Evolutionary conservation across 2,329 filamentous ascomycete species (phyloP).

Genomic region (Pleomassaria siparia): DNA sequence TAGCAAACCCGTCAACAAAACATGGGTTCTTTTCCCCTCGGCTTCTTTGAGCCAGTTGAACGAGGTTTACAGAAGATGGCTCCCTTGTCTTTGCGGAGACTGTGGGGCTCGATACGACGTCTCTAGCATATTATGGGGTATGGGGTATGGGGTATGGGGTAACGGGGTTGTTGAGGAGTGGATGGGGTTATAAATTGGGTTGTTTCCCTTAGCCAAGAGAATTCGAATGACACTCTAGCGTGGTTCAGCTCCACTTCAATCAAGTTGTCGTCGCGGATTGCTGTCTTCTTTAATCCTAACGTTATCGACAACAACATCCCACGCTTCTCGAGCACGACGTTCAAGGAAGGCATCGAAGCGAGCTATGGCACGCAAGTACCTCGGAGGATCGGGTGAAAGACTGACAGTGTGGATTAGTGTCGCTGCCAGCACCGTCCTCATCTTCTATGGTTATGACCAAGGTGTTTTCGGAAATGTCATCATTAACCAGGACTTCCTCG

Average conservation of each 20-base stretch:
- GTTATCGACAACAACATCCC: background rate
- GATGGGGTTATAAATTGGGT: background rate
- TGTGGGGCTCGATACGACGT: background rate
- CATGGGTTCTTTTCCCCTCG: background rate
- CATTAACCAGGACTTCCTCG: conserved; percentile 33
- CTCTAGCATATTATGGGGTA: background rate
- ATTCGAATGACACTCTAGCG: background rate
- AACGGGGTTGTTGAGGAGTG: background rate
- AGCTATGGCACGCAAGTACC: conserved; percentile 50
- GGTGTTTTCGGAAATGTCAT: conserved; percentile 40
- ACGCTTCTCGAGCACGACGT: background rate
- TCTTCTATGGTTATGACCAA: conserved; percentile 51
- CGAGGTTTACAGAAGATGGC: background rate
- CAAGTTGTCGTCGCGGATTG: background rate
- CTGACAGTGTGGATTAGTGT: conserved; percentile 58
- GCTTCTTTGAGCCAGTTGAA: background rate
- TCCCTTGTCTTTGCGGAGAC: background rate
- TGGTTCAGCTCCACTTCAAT: background rate
- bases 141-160: conserved; percentile 1
- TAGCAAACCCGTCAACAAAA: background rate
- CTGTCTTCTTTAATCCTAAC: background rate
- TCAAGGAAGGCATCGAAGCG: background rate
- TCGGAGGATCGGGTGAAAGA: conserved; percentile 53
- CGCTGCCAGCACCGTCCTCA: conserved; percentile 52
- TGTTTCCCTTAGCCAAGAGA: background rate